A percentile compares a stretch with the other conserved stretches of the same genome.
Evolutionary conservation across 2,329 filamentous ascomycete genomes (phyloP).

Genomic region (Colletotrichum sp.): DNA sequence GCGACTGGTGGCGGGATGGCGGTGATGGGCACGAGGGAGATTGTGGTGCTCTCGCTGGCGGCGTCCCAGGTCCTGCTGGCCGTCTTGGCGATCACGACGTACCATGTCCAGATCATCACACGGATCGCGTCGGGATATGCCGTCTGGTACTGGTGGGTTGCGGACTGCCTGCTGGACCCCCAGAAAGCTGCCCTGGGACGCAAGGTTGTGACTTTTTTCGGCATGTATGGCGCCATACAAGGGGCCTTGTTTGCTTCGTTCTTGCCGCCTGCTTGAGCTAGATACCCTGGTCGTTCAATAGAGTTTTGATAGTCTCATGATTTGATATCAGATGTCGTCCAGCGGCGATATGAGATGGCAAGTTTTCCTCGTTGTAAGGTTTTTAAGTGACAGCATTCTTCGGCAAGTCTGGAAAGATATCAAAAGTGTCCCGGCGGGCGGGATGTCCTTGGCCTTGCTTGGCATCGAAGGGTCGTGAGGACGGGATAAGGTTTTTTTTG

Average conservation of each 20-base stretch:
- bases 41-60: slow-evolving; percentile 62
- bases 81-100: slow-evolving; percentile 74
- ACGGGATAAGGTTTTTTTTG: neutral
- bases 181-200: slow-evolving; percentile 34
- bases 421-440: neutral
- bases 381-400: neutral
- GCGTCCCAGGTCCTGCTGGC: slow-evolving; percentile 76
- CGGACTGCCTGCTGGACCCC: slow-evolving; percentile 47
- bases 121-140: slow-evolving; percentile 88
- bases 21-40: neutral
- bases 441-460: neutral
- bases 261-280: slow-evolving; percentile 75
- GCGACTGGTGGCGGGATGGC: slow-evolving; percentile 28
- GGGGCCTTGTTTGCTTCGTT: slow-evolving; percentile 87
- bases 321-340: neutral
- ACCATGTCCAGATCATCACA: slow-evolving; percentile 94
- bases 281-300: slow-evolving; percentile 1
- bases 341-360: neutral
- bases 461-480: neutral
- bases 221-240: slow-evolving; percentile 85
- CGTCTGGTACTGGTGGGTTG: slow-evolving; percentile 86
- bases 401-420: neutral
- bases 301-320: neutral
- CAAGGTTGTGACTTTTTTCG: slow-evolving; percentile 67
- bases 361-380: neutral